Conservation (phyloP, 768 basidiomycete species). For the Amanita fuliginea region DNA sequence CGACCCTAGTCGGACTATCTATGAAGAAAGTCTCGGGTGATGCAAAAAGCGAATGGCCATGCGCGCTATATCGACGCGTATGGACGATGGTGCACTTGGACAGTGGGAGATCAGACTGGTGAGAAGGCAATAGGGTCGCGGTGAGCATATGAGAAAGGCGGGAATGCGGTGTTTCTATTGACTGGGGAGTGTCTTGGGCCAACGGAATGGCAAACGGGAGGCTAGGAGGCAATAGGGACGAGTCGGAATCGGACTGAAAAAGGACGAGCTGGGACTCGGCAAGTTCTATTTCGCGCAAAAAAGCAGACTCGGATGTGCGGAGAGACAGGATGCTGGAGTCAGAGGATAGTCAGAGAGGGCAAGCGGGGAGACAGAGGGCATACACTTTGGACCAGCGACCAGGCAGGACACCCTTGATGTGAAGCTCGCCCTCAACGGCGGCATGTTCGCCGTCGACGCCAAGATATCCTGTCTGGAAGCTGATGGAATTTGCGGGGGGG, state of each 20-base stretch:
- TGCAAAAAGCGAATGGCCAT: constrained; percentile 40
- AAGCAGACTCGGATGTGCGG: constrained; percentile 55
- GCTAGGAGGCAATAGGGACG: constrained; percentile 39
- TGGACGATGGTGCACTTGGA: constrained; percentile 56
- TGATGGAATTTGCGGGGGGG: constrained; percentile 55
- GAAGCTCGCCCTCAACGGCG: constrained; percentile 80
- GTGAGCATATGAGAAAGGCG: constrained; percentile 60
- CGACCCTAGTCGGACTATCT: constrained; percentile 54
- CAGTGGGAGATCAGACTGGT: constrained; percentile 25
- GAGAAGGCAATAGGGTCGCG: constrained; percentile 49
- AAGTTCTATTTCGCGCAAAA: constrained; percentile 57
- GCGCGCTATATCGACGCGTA: constrained; percentile 64
- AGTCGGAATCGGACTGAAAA: constrained; percentile 27
- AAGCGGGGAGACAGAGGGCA: constrained; percentile 8
- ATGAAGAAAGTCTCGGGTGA: constrained; percentile 50
- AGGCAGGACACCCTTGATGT: constrained; percentile 60
- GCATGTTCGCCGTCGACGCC: constrained; percentile 78
- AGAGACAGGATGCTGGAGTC: constrained; percentile 48
- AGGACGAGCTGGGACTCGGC: constrained; percentile 44
- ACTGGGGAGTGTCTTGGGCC: constrained; percentile 71
- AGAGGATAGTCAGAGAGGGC: constrained; percentile 5
- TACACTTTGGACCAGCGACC: constrained; percentile 60
- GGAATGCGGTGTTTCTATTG: constrained; percentile 66
- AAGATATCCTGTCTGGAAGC: constrained; percentile 80
- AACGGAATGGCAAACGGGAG: constrained; percentile 80